A percentile compares a stretch with the other conserved stretches of the same genome.
Evolutionary conservation across 2,329 filamentous ascomycete species (phyloP).

Genomic region (Aspergillus fumigatiaffinis): DNA sequence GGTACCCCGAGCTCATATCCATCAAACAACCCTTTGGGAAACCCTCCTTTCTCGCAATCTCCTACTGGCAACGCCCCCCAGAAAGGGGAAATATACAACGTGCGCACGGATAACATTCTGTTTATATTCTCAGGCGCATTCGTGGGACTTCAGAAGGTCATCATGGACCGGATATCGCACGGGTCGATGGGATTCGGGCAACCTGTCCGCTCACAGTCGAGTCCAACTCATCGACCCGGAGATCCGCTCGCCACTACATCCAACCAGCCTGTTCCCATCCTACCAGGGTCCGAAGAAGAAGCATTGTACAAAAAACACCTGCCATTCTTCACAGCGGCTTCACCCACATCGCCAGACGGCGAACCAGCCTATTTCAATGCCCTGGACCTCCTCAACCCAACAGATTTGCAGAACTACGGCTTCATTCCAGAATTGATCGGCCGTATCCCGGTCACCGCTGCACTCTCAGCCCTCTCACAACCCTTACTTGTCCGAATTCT

Average conservation of each 20-base stretch:
- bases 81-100: conserved; percentile 62
- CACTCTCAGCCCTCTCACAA: conserved; percentile 70
- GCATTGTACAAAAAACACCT: conserved; percentile 56
- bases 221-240: conserved; percentile 22
- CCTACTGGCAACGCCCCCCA: conserved; percentile 28
- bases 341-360: conserved; percentile 32
- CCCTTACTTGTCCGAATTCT: conserved; percentile 75
- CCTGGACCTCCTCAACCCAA: conserved; percentile 69
- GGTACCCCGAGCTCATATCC: conserved; percentile 38
- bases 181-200: conserved; percentile 89
- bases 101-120: conserved; percentile 92
- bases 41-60: conserved; percentile 26
- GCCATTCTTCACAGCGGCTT: conserved; percentile 58
- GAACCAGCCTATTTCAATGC: conserved; percentile 52
- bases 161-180: conserved; percentile 82
- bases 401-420: conserved; percentile 77
- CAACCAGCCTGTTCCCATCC: conserved; percentile 45
- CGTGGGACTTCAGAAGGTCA: conserved; percentile 81
- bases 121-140: conserved; percentile 98
- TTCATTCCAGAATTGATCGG: conserved; percentile 95
- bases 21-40: conserved; percentile 35
- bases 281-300: conserved; percentile 64
- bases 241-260: conserved; percentile 17
- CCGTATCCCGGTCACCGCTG: conserved; percentile 86
- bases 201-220: conserved; percentile 59